phyloP scores from a whole-genome alignment of 768 basidiomycete species.

The Amanita thiersii region DNA sequence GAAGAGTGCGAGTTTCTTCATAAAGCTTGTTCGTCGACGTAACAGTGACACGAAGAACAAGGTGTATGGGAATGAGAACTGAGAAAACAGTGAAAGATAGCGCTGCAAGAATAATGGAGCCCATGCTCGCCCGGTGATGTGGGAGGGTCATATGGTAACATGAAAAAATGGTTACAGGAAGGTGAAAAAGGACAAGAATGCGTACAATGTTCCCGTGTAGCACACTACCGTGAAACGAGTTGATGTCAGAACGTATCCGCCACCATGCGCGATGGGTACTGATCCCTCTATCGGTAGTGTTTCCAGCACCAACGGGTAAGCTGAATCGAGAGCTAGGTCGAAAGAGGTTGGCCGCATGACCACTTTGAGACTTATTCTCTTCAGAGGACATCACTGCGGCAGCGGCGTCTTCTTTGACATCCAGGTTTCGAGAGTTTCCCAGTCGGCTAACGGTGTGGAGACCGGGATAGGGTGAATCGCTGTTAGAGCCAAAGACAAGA shows the following conservation, averaged over 20 bases:
- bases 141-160: slow-evolving; percentile 75
- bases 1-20: slow-evolving; percentile 87
- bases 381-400: slow-evolving; percentile 20
- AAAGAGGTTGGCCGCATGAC: slow-evolving; percentile 25
- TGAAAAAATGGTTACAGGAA: slow-evolving; percentile 89
- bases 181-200: slow-evolving; percentile 86
- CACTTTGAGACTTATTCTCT: slow-evolving; percentile 42
- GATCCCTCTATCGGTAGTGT: slow-evolving; percentile 25
- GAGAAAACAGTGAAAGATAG: slow-evolving; percentile 78
- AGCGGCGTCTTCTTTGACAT: background rate
- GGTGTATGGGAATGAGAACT: slow-evolving; percentile 62
- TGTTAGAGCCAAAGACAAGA: slow-evolving; percentile 32
- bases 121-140: slow-evolving; percentile 37
- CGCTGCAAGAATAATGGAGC: slow-evolving; percentile 71
- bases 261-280: slow-evolving; percentile 40
- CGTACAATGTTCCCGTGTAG: slow-evolving; percentile 89
- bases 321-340: slow-evolving; percentile 29
- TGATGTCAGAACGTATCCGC: slow-evolving; percentile 50
- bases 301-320: slow-evolving; percentile 17
- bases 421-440: background rate
- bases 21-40: slow-evolving; percentile 88
- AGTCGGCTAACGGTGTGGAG: slow-evolving; percentile 8
- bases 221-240: slow-evolving; percentile 74
- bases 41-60: slow-evolving; percentile 70
- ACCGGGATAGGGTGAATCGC: slow-evolving; percentile 36